Evolutionary conservation across 805 yeast species (phyloP).

Genomic region (Suhomyces sp.): DNA sequence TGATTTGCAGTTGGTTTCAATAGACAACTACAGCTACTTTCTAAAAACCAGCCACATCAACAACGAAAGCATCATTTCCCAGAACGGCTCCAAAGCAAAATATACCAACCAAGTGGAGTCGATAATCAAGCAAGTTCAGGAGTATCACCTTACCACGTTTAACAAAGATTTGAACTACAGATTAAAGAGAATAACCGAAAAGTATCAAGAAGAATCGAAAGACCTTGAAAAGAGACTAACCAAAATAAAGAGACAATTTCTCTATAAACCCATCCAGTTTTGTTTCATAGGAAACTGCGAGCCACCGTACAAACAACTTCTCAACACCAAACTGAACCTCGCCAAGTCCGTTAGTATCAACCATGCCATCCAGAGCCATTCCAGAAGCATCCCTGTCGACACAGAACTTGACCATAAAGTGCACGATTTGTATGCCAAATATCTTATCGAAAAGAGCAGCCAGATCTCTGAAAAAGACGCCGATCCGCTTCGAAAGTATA

Average conservation of each 20-base stretch:
- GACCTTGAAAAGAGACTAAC: slow-evolving; percentile 8
- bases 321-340: slow-evolving; percentile 7
- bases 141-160: slow-evolving; percentile 8
- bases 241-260: slow-evolving; percentile 13
- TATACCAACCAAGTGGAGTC: slow-evolving; percentile 12
- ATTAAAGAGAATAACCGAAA: slow-evolving; percentile 3
- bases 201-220: neutral
- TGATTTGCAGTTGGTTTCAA: slow-evolving; percentile 16
- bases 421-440: slow-evolving; percentile 8
- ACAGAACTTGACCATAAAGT: slow-evolving; percentile 3
- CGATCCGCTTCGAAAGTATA: slow-evolving; percentile 12
- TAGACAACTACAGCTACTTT: slow-evolving; percentile 21
- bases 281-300: slow-evolving; percentile 18
- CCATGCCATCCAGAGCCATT: neutral
- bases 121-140: slow-evolving; percentile 12
- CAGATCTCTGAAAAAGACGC: slow-evolving; percentile 3
- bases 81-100: slow-evolving; percentile 13
- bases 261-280: slow-evolving; percentile 24
- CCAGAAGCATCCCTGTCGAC: neutral
- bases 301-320: slow-evolving; percentile 13
- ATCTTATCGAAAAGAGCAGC: slow-evolving; percentile 9
- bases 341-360: neutral
- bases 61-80: slow-evolving; percentile 2
- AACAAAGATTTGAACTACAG: slow-evolving; percentile 4
- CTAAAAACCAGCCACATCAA: slow-evolving; percentile 13